Conservation (phyloP, 768 basidiomycete genomes). For the Podaxis pistillaris region DNA sequence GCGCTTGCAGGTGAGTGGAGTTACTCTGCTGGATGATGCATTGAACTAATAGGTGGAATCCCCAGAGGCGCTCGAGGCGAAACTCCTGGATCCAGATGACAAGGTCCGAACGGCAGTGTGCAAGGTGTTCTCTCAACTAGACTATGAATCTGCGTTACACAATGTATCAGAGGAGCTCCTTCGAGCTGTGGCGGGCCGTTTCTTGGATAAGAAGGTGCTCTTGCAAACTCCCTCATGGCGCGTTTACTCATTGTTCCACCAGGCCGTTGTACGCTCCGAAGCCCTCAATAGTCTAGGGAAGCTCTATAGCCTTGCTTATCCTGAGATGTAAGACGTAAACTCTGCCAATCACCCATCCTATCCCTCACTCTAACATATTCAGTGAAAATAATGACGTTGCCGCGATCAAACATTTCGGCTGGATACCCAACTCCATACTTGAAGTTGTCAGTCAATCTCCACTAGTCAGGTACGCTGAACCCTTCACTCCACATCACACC, state of each 20-base stretch:
- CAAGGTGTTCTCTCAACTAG: conserved; percentile 75
- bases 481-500: background rate
- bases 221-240: background rate
- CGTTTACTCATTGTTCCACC: background rate
- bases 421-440: conserved; percentile 85
- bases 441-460: conserved; percentile 45
- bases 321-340: conserved; percentile 75
- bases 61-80: conserved; percentile 56
- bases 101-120: conserved; percentile 85
- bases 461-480: conserved; percentile 56
- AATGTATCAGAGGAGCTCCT: conserved; percentile 68
- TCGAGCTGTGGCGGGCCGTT: conserved; percentile 63
- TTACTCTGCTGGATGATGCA: background rate
- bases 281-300: conserved; percentile 76
- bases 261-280: conserved; percentile 67
- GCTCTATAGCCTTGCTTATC: conserved; percentile 78
- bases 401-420: conserved; percentile 79
- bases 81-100: conserved; percentile 87
- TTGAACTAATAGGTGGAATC: background rate
- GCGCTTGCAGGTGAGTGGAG: conserved; percentile 69
- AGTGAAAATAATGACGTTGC: conserved; percentile 80
- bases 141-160: conserved; percentile 89
- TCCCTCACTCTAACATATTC: background rate
- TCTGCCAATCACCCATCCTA: conserved; percentile 3
- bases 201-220: conserved; percentile 82